Base-by-base conservation (phyloP, 352 stramenopile genomes). In the Pythium sukuiense region DNA sequence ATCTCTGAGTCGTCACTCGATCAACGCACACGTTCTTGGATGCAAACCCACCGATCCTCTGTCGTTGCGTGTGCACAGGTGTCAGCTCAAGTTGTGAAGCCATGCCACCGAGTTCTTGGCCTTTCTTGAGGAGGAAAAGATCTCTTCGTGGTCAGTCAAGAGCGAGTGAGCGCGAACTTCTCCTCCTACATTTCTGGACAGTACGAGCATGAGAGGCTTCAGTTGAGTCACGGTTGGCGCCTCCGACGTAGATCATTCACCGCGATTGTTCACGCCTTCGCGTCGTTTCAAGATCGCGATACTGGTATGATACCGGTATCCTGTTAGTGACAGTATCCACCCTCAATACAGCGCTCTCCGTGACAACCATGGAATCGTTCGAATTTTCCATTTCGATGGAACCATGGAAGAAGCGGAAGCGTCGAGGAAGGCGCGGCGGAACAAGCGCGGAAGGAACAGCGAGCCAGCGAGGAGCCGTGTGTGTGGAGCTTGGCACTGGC, bases 281-380 rank as follows among this genome's bases (percentile, higher is more conserved):
- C n/a, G 13, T 24, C 59, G 35, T 35, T 65, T 65, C 59, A 57
- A 65, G 32, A 32, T n/a, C 32, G 7, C n/a, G 16, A 35, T 52
- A 26, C 50, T 50, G 59, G 50, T 66, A 33, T 35, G 14, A n/a
- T 67, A 67, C 52, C 53, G 61, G 53, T 67, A 48, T 57, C 18
- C 30, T 18, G 14, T 43, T 43, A 43, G 11, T 43, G 37, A 27
- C 45, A 16, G 45, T 52, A 52, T 29, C 45, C 45, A 52, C 45
- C 41, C 24, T 52, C 1, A 52, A 52, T 52, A 52, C 14, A 52
- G 45, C 45, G 45, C 45, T 8, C 16, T 52, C 18, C 18, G 7
- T 52, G 45, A 52, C n/a, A 30, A 52, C 45, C 45, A 52, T 52
- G n/a, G 45, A 29, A 30, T 52, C 45, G 45, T 52, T 52, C 45